Evolutionary conservation across 495 filamentous ascomycete species (phyloP).

Genomic region (Tuber brumale): DNA sequence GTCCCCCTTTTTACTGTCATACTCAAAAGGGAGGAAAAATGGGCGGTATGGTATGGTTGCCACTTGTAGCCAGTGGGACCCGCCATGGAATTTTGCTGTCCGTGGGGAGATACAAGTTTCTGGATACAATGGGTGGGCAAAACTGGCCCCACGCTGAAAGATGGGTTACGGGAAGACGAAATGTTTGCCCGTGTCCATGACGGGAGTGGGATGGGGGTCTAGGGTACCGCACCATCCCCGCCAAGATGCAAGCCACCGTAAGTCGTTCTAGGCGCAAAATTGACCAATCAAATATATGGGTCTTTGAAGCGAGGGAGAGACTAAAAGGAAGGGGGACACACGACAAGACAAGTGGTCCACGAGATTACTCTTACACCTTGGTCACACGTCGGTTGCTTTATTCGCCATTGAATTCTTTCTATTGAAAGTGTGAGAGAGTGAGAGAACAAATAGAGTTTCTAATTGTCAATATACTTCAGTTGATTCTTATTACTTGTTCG

Average conservation of each 20-base stretch:
- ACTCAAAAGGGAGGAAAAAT: background rate
- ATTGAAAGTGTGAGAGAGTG: background rate
- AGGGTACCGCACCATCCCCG: background rate
- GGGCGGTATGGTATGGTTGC: background rate
- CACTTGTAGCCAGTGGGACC: background rate
- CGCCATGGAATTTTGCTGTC: background rate
- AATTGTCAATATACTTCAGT: background rate
- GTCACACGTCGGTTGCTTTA: constrained; percentile 1
- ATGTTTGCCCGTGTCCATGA: background rate
- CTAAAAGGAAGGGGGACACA: background rate
- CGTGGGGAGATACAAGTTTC: background rate
- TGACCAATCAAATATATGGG: background rate
- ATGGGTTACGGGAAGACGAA: background rate
- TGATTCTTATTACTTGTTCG: background rate
- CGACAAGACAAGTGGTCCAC: background rate
- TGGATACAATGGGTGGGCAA: background rate
- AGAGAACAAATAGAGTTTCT: background rate
- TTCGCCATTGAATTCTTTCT: background rate
- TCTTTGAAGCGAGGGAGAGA: background rate
- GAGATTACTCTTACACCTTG: background rate
- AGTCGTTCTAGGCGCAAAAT: background rate
- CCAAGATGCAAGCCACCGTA: background rate
- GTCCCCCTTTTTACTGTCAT: background rate
- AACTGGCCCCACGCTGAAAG: background rate
- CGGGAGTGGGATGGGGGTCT: background rate